These are phyloP conservation scores for Fusarium lyarnte DNA, from an alignment of 2,329 filamentous ascomycete species.

Conservation along the genomic window DNA sequence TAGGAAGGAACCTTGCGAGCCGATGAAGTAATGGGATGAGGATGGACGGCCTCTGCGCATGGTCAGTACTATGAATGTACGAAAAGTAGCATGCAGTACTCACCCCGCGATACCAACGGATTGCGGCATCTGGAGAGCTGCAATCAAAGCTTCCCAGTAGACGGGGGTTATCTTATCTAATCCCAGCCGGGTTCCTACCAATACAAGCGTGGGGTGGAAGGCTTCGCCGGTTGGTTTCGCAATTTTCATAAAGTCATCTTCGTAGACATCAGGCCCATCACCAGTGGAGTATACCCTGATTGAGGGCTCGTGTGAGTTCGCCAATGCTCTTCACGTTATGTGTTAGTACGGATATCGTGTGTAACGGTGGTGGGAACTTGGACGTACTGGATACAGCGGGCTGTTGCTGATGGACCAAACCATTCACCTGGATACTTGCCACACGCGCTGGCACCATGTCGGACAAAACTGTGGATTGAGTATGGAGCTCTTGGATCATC, in stretches of 20 bases:
- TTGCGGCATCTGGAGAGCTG: constrained; percentile 85
- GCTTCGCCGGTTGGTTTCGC: constrained; percentile 72
- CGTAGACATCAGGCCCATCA: constrained; percentile 91
- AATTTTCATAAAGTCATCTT: constrained; percentile 84
- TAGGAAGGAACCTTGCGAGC: constrained; percentile 74
- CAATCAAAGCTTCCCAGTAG: constrained; percentile 93
- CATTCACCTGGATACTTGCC: constrained; percentile 96
- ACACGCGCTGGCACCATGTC: constrained; percentile 85
- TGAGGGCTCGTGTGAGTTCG: constrained; percentile 69
- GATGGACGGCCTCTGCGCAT: constrained; percentile 82
- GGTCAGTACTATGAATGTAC: constrained; percentile 17
- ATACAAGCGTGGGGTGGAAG: constrained; percentile 86
- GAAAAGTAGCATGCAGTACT: constrained; percentile 40
- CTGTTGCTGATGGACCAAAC: constrained; percentile 98
- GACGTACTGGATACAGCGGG: constrained; percentile 90
- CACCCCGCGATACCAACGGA: constrained; percentile 97
- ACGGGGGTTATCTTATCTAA: constrained; percentile 95
- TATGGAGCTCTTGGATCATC: constrained; percentile 88
- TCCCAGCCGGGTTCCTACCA: constrained; percentile 88
- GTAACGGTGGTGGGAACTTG: background rate
- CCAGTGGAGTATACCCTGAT: constrained; percentile 89
- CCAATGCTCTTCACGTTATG: constrained; percentile 70
- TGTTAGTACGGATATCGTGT: background rate
- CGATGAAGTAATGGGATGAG: constrained; percentile 76
- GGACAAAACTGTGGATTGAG: constrained; percentile 94